Conservation (phyloP, 768 basidiomycete species). For the Mycena kentingensis region DNA sequence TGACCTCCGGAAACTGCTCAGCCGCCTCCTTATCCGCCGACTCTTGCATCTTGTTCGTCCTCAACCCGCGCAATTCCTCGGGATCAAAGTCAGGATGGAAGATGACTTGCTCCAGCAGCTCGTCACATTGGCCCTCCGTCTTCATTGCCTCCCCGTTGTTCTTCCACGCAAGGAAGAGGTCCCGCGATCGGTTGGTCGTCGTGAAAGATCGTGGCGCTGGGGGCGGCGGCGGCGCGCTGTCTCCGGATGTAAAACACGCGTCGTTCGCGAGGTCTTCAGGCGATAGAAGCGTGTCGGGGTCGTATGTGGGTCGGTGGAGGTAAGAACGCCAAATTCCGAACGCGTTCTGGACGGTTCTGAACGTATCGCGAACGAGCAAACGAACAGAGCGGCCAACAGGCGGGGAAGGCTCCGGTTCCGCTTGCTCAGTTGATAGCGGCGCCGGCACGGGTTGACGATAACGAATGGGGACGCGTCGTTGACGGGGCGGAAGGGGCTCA, state of each 20-base stretch:
- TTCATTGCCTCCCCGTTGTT: conserved; percentile 20
- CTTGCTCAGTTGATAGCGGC: neutral
- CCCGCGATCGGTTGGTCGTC: neutral
- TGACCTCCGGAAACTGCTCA: conserved; percentile 9
- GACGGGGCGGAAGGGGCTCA: neutral
- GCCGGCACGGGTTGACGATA: neutral
- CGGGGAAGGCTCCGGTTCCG: neutral
- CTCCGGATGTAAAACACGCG: neutral
- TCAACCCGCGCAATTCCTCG: conserved; percentile 16
- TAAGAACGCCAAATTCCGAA: conserved; percentile 13
- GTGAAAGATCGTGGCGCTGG: neutral
- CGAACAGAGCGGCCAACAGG: neutral
- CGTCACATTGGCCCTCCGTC: conserved; percentile 15
- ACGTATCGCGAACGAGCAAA: conserved; percentile 12
- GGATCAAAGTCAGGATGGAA: conserved; percentile 15
- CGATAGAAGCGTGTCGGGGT: conserved; percentile 9
- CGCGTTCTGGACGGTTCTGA: conserved; percentile 1
- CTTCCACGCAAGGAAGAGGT: conserved; percentile 6
- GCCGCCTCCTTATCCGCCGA: conserved; percentile 12
- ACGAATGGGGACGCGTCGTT: neutral
- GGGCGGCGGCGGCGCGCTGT: neutral
- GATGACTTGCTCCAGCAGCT: conserved; percentile 20
- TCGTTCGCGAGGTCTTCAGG: conserved; percentile 9
- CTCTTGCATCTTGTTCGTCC: conserved; percentile 19
- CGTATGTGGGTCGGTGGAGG: conserved; percentile 17